Conservation (phyloP, 129 eudicot genomes). For the Centaurea solstitialis region DNA sequence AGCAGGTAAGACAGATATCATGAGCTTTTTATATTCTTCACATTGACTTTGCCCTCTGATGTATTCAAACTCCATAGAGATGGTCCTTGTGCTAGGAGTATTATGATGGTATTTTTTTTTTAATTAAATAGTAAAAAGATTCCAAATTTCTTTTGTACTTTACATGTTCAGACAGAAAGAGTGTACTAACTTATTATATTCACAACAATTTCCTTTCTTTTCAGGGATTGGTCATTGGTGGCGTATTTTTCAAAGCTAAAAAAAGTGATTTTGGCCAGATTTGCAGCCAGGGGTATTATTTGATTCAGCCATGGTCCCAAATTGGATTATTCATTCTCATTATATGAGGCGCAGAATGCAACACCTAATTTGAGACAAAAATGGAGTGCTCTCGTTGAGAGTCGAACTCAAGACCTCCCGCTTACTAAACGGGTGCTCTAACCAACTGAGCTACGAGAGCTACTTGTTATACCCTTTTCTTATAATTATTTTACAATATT, state of each 20-base stretch:
- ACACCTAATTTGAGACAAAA: too few relatives aligned
- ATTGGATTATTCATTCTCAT: background rate
- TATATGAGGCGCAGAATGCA: background rate
- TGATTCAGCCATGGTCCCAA: background rate
- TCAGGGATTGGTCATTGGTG: background rate
- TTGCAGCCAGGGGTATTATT: background rate
- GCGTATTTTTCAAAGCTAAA: background rate
- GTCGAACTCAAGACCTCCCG: conserved; percentile 99
- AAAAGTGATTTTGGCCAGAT: background rate
- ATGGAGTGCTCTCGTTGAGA: conserved; percentile 70
- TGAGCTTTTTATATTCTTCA: background rate
- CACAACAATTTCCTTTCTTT: too few relatives aligned
- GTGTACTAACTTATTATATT: too few relatives aligned
- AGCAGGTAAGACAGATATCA: background rate
- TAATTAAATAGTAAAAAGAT: too few relatives aligned
- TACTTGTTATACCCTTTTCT: background rate
- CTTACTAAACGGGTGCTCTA: conserved; percentile 79
- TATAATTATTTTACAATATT: too few relatives aligned
- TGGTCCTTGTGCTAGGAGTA: too few relatives aligned
- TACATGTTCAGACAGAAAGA: too few relatives aligned
- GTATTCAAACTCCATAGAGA: too few relatives aligned
- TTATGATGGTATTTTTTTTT: too few relatives aligned
- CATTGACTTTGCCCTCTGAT: too few relatives aligned
- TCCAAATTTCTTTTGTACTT: too few relatives aligned
- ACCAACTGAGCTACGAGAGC: conserved; percentile 68